A percentile compares a stretch with the other conserved stretches of the same genome.
phyloP scores from a whole-genome alignment of 140 eudicot species.

The Erigeron philadelphicus region DNA sequence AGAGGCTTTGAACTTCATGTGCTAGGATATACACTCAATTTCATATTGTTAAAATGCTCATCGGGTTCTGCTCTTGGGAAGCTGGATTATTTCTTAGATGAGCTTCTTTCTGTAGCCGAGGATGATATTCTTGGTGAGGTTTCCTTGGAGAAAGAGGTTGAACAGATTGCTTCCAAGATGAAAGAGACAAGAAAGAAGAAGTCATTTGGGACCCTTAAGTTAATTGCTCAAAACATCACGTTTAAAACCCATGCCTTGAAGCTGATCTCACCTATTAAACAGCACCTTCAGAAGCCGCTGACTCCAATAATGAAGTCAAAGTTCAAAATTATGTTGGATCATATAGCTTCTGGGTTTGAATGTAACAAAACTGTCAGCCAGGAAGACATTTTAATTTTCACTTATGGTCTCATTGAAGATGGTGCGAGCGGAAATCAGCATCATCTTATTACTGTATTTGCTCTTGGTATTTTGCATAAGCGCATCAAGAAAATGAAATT shows the following conservation, averaged over 20 bases:
- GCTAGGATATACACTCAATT: constrained; percentile 75
- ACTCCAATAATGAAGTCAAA: constrained; percentile 65
- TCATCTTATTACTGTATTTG: constrained; percentile 68
- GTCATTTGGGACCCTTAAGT: constrained; percentile 65
- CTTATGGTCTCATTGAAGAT: constrained; percentile 53
- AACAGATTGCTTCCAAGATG: constrained; percentile 94
- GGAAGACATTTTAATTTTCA: constrained; percentile 57
- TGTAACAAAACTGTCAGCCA: constrained; percentile 57
- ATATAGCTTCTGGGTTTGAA: constrained; percentile 71
- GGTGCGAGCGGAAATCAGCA: constrained; percentile 29
- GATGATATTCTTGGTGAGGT: constrained; percentile 85
- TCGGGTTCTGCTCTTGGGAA: constrained; percentile 37
- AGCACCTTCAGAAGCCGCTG: constrained; percentile 54
- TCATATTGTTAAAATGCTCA: constrained; percentile 51
- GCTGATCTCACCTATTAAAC: constrained; percentile 62
- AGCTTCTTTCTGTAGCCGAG: constrained; percentile 59
- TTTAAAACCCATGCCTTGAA: constrained; percentile 64
- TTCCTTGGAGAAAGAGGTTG: constrained; percentile 86
- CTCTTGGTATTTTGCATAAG: constrained; percentile 56
- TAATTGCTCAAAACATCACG: constrained; percentile 65
- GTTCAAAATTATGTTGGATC: constrained; percentile 58
- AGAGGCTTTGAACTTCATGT: constrained; percentile 91
- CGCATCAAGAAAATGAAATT: constrained; percentile 56
- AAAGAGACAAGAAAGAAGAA: constrained; percentile 83
- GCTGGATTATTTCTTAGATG: constrained; percentile 71